A percentile compares a stretch with the other conserved stretches of the same genome.
Conservation (phyloP, 1,139 yeast species). For the Ashbya aceris region DNA sequence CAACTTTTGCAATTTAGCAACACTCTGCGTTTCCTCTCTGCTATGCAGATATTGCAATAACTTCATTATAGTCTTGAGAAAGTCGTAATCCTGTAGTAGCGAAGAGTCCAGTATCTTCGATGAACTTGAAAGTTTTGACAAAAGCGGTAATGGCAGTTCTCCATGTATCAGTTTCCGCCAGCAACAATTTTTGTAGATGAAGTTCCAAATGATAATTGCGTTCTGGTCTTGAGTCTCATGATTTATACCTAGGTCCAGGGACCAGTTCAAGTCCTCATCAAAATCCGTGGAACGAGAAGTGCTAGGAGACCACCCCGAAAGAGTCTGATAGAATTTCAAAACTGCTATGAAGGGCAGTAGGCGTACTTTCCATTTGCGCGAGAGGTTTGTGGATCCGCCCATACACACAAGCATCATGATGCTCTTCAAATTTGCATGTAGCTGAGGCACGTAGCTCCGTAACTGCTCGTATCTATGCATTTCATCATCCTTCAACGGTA, state of each 20-base stretch:
- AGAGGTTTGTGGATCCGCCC: background rate
- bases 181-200: conserved; percentile 22
- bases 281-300: conserved; percentile 14
- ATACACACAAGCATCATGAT: background rate
- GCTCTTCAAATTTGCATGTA: conserved; percentile 1
- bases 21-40: conserved; percentile 18
- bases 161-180: conserved; percentile 26
- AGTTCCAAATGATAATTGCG: conserved; percentile 21
- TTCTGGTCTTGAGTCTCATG: conserved; percentile 20
- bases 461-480: conserved; percentile 13
- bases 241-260: conserved; percentile 19
- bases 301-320: conserved; percentile 9
- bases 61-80: conserved; percentile 18
- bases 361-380: conserved; percentile 3
- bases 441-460: conserved; percentile 9
- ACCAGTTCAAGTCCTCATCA: conserved; percentile 24
- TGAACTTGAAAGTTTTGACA: conserved; percentile 11
- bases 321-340: conserved; percentile 18
- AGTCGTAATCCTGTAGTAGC: conserved; percentile 15
- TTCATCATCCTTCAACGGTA: conserved; percentile 19
- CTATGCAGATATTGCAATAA: conserved; percentile 22
- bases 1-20: conserved; percentile 16
- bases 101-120: conserved; percentile 22
- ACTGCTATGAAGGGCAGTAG: conserved; percentile 12
- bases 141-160: conserved; percentile 19